phyloP scores from a whole-genome alignment of 176 grass and related monocot genomes.

The Musa troglodytarum region DNA sequence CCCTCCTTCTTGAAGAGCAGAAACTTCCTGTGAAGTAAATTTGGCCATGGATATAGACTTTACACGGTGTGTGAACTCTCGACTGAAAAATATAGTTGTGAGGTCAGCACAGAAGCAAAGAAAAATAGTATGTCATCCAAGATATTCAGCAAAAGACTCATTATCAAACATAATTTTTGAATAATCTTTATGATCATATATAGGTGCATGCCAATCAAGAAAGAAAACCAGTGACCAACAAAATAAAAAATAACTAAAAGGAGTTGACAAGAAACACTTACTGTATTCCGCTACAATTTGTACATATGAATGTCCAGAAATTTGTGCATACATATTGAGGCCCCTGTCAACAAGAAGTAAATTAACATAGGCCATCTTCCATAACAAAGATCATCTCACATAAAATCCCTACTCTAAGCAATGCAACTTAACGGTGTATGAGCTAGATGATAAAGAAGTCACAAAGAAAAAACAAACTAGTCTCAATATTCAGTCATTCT shows the following conservation, averaged over 20 bases:
- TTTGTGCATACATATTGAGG: conserved; percentile 71
- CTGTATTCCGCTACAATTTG: conserved; percentile 63
- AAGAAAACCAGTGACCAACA: neutral
- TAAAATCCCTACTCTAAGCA: neutral
- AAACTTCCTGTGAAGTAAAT: conserved; percentile 58
- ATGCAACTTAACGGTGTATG: neutral
- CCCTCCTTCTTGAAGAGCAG: conserved; percentile 50
- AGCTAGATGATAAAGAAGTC: too few relatives aligned
- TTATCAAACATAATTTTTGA: neutral
- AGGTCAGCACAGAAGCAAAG: conserved; percentile 10
- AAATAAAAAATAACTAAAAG: neutral
- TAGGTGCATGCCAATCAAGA: neutral
- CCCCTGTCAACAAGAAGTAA: conserved; percentile 34
- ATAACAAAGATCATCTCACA: neutral
- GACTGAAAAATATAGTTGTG: conserved; percentile 20
- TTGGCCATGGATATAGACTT: conserved; percentile 70
- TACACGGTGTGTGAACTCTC: conserved; percentile 61
- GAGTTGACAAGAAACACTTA: conserved; percentile 32
- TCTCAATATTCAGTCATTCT: neutral
- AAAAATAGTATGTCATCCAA: neutral
- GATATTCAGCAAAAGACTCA: neutral
- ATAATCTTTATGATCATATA: neutral
- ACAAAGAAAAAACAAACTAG: too few relatives aligned
- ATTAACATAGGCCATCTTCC: neutral
- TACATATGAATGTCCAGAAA: conserved; percentile 56